Conservation (phyloP, 2,329 filamentous ascomycete species). For the Cladophialophora psammophila region DNA sequence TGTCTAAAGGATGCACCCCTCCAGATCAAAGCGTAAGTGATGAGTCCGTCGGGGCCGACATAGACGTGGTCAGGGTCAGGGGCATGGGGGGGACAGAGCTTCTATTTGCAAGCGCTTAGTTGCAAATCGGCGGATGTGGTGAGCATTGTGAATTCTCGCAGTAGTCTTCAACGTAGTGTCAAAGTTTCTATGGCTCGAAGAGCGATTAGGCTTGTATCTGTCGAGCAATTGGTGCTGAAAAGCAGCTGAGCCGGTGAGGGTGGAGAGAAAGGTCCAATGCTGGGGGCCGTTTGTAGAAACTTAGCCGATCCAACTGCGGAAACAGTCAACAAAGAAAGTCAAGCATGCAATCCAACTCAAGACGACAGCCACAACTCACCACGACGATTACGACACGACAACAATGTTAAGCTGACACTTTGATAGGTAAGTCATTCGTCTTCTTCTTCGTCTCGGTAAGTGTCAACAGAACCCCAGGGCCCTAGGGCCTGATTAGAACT, state of each 20-base stretch:
- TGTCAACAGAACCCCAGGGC: background rate
- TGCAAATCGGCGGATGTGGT: too few relatives aligned
- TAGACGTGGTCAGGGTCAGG: too few relatives aligned
- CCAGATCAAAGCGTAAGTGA: too few relatives aligned
- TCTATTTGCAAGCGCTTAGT: too few relatives aligned
- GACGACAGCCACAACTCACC: background rate
- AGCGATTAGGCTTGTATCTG: too few relatives aligned
- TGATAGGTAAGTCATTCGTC: conserved; percentile 10
- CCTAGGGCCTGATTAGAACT: background rate
- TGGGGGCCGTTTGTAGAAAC: background rate
- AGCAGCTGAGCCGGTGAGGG: background rate
- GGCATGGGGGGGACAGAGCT: too few relatives aligned
- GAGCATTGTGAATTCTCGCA: too few relatives aligned
- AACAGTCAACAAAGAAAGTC: conserved; percentile 1
- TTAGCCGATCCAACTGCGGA: background rate
- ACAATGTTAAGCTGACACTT: conserved; percentile 15
- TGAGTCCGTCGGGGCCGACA: too few relatives aligned
- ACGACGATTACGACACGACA: conserved; percentile 5
- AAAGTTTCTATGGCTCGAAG: too few relatives aligned
- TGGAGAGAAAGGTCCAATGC: background rate
- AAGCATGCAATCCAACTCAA: background rate
- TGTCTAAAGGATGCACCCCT: too few relatives aligned
- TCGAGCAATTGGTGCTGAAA: too few relatives aligned
- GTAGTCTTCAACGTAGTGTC: too few relatives aligned
- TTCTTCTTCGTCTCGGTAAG: conserved; percentile 4